phyloP scores from a whole-genome alignment of 2,329 filamentous ascomycete genomes.

The Stemphylium beticola region DNA sequence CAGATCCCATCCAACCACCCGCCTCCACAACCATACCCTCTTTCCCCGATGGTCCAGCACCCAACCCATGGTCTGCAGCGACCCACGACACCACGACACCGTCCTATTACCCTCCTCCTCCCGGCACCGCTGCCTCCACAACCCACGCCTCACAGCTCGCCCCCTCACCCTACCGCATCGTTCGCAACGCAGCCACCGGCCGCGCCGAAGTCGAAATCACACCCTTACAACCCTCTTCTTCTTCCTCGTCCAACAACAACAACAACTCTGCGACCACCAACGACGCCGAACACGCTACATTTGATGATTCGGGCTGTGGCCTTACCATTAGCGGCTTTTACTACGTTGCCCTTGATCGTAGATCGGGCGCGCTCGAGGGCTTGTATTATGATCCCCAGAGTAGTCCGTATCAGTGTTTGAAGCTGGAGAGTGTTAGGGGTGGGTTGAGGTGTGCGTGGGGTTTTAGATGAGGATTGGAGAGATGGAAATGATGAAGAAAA shows the following conservation, averaged over 20 bases:
- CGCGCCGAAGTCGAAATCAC: constrained; percentile 23
- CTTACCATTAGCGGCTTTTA: constrained; percentile 63
- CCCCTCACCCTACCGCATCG: constrained; percentile 24
- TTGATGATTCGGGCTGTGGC: constrained; percentile 50
- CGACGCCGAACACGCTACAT: constrained; percentile 31
- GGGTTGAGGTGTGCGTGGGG: constrained; percentile 49
- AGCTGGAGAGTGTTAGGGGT: constrained; percentile 47
- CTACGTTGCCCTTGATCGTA: constrained; percentile 57
- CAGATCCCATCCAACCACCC: constrained; percentile 21
- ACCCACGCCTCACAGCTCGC: constrained; percentile 10
- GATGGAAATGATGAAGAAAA: neutral
- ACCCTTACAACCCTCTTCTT: constrained; percentile 5
- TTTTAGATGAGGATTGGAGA: constrained; percentile 39
- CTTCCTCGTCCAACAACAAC: neutral
- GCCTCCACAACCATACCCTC: constrained; percentile 11
- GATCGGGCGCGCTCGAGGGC: constrained; percentile 57
- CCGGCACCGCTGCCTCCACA: neutral
- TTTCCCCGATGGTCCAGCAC: constrained; percentile 7
- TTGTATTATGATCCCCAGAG: constrained; percentile 63
- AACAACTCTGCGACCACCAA: neutral
- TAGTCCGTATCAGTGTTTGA: constrained; percentile 60
- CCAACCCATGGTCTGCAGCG: constrained; percentile 4
- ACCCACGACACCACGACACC: neutral
- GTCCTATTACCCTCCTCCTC: neutral
- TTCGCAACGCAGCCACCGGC: constrained; percentile 20